Evolutionary conservation across 768 basidiomycete species (phyloP).

Genomic region (Phaffia tasmanica): DNA sequence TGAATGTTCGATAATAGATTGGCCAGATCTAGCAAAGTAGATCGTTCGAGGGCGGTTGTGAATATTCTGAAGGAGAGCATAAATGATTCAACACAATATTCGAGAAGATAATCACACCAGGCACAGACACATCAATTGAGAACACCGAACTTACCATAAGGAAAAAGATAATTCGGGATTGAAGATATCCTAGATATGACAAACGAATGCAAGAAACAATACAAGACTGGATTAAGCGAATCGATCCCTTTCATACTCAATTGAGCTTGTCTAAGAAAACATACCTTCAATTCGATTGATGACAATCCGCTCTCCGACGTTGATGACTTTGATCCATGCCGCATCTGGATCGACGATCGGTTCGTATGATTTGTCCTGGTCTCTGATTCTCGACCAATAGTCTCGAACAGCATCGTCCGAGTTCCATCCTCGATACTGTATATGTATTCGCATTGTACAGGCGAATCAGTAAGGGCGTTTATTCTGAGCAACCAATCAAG

Average conservation of each 20-base stretch:
- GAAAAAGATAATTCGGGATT: conserved; percentile 96
- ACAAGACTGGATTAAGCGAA: background rate
- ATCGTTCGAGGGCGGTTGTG: conserved; percentile 87
- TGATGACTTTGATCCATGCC: conserved; percentile 89
- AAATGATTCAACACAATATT: no score
- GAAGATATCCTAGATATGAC: conserved; percentile 33
- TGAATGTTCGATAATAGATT: conserved; percentile 94
- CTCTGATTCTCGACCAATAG: conserved; percentile 76
- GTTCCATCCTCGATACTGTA: conserved; percentile 82
- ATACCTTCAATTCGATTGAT: conserved; percentile 51
- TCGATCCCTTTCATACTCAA: background rate
- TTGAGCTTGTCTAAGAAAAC: conserved; percentile 6
- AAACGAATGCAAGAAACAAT: background rate
- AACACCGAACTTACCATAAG: conserved; percentile 50
- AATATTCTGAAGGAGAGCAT: conserved; percentile 49
- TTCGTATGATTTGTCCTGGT: conserved; percentile 80
- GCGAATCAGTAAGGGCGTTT: background rate
- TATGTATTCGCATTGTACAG: background rate
- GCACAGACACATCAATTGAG: background rate
- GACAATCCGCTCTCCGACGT: conserved; percentile 93
- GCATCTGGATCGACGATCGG: conserved; percentile 81
- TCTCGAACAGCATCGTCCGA: conserved; percentile 84
- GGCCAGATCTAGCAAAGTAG: conserved; percentile 95
- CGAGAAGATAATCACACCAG: background rate
- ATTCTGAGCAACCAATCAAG: background rate